Conservation (phyloP, 1,284 basidiomycete species). For the Cryptococcus sp. region DNA sequence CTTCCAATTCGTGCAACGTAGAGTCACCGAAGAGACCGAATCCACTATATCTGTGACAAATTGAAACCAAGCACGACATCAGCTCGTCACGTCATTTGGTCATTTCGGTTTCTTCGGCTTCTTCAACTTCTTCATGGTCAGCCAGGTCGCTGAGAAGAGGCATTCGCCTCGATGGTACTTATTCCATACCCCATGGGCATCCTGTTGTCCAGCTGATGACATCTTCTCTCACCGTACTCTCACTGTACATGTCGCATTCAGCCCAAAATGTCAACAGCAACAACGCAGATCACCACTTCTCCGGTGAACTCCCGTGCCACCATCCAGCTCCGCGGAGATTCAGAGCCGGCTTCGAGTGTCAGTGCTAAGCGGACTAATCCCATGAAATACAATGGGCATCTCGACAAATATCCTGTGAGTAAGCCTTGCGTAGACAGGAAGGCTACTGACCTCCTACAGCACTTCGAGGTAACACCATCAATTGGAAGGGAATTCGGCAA, state of each 20-base stretch:
- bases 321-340: constrained; percentile 8
- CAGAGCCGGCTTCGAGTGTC: neutral
- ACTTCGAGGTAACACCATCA: constrained; percentile 40
- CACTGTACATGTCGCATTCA: neutral
- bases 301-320: neutral
- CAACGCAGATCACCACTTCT: constrained; percentile 7
- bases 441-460: constrained; percentile 11
- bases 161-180: no score
- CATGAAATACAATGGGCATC: constrained; percentile 23
- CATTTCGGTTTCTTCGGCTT: neutral
- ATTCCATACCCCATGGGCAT: no score
- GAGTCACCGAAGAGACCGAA: no score
- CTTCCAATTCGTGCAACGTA: no score
- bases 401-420: constrained; percentile 30
- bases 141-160: neutral
- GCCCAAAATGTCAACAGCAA: constrained; percentile 18
- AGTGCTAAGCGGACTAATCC: constrained; percentile 17
- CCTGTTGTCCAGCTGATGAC: no score
- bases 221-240: no score
- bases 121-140: neutral
- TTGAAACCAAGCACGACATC: neutral
- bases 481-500: constrained; percentile 49
- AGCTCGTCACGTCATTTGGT: neutral
- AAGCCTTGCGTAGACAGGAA: neutral
- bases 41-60: no score